Base-by-base conservation (phyloP, 345 rosid genomes). In the Firmiana major region DNA sequence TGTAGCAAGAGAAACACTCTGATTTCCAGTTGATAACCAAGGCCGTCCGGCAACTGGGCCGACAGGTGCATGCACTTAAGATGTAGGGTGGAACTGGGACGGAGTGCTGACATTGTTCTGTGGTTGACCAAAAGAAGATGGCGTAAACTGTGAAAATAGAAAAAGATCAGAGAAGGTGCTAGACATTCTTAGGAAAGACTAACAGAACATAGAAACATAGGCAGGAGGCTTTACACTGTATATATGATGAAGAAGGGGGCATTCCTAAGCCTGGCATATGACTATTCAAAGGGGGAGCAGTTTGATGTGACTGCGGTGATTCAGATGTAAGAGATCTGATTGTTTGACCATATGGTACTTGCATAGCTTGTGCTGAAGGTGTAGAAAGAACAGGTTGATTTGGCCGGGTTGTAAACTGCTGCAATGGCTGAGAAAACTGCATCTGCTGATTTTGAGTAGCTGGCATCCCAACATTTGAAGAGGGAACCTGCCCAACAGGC, bases 341-440 rank as follows among this genome's bases (percentile, higher is more conserved):
- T 42, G 85, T 80, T 84, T 90, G 98, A 68, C 26, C 77, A 80
- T 88, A 92, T 24, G 86, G 86, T 74, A 85, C 79, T 12, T 88
- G 82, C 54, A 89, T 71, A 69, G 89, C 84, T 79, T 91, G 97
- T 76, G 88, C 83, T 3, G 95, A 83, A 68, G 94, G 84, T 75
- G 89, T 24, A 48, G 78, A 71, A 82, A 82, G 88, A n/a, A 58
- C 85, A 79, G 93, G 93, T 84, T 93, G 98, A 84, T 84, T 84
- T 79, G 91, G 86, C 90, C 97, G 84, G 49, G 81, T 92, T n/a
- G 89, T 91, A 71, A 86, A 82, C 79, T 87, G 97, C 76, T 89
- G 97, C 80, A 90, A 79, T 5, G 88, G 88, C 82, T 91, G 98
- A 77, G 94, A 79, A 84, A 48, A 94, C 73, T 88, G 97, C 63